Base-by-base conservation (phyloP, 1,284 basidiomycete species). In the Cystobasidium slooffiae region DNA sequence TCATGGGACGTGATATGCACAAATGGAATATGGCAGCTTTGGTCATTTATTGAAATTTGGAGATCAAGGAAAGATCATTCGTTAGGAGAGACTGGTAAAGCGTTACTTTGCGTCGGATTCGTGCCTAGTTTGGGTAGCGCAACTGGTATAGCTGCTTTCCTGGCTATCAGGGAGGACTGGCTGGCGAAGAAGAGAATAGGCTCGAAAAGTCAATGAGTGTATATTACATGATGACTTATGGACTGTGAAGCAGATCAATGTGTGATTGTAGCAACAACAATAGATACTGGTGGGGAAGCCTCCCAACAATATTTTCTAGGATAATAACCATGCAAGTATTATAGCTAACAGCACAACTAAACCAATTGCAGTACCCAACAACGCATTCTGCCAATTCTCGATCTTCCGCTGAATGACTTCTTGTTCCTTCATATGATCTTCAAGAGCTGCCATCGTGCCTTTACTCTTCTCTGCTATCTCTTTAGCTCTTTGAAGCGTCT, bases 1-100 rank as follows among this genome's bases (percentile, higher is more conserved):
- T 68, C 72, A 1, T 68, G 46, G 47, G 72, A 74, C 58, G 70
- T 73, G 8, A 44, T 73, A 37, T 73, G 70, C 55, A 73, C 70
- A 9, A 65, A 58, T 22, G 52, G 20, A 39, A 73, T 73, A 22
- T 73, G 70, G 70, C 70, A 73, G 43, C 37, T 62, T 31, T 73
- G 70, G 70, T 43, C 70, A 6, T 16, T 56, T 14, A 22, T 37
- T 6, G 70, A 73, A 44, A 66, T 73, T n/a, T 73, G 63, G 62
- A 43, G 43, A n/a, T 58, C 51, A 14, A 49, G 49, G n/a, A 14
- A 31, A 10, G 31, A 44, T 9, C 41, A 49, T 39, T 66, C 43
- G 41, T 47, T 24, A 22, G 41, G 39, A 10, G 43, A 73, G 44
- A 56, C 24, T 24, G 41, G 37, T 10, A 31, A n/a, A 47, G 70